phyloP scores from a whole-genome alignment of 257 asterid genomes.

The Nicotiana knightiana region DNA sequence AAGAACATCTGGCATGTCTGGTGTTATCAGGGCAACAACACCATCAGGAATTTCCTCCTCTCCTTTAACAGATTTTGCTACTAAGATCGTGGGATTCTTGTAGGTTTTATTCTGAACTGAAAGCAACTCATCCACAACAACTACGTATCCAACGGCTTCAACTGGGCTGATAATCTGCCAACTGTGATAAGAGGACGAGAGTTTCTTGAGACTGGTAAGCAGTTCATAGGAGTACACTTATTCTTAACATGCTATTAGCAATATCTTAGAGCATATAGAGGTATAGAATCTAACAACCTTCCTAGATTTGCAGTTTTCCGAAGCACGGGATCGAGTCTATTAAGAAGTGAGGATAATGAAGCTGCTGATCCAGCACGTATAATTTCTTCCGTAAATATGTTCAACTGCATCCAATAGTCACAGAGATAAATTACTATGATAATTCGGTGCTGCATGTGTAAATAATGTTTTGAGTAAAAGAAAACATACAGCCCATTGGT shows the following conservation, averaged over 20 bases:
- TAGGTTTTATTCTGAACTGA: constrained; percentile 78
- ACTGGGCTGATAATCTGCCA: constrained; percentile 99
- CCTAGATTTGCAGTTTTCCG: constrained; percentile 89
- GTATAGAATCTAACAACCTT: constrained; percentile 44
- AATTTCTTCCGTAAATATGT: constrained; percentile 94
- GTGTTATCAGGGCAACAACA: constrained; percentile 86
- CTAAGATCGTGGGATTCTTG: constrained; percentile 79
- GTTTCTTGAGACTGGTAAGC: background rate
- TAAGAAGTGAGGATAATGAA: constrained; percentile 85
- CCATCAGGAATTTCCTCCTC: constrained; percentile 99
- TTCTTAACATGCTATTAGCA: background rate
- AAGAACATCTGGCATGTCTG: constrained; percentile 99
- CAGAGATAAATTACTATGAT: constrained; percentile 15
- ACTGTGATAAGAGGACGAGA: constrained; percentile 37
- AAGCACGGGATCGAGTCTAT: constrained; percentile 93
- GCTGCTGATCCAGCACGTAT: constrained; percentile 99
- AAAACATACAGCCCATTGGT: constrained; percentile 73
- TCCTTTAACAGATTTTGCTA: constrained; percentile 89
- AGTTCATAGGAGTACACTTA: background rate
- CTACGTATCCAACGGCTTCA: constrained; percentile 91
- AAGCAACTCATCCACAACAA: constrained; percentile 82
- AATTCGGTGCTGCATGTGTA: background rate
- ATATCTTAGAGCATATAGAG: background rate
- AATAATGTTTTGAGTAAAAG: background rate
- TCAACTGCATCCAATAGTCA: constrained; percentile 47